Evolutionary conservation across 805 yeast species (phyloP).

Genomic region (Barnettozyma sucrosica): DNA sequence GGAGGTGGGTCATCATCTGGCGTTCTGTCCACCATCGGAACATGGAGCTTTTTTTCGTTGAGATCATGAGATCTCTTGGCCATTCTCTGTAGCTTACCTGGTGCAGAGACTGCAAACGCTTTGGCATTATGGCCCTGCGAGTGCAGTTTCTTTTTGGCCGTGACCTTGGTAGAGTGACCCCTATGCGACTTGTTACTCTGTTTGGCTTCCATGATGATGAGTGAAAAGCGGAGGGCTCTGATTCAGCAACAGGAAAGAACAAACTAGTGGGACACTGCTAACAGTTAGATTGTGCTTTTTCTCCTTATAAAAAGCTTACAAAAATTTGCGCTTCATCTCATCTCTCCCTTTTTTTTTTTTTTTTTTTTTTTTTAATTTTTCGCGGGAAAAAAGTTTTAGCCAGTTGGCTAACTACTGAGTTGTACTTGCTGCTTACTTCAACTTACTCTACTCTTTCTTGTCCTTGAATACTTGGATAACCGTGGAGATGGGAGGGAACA

Average conservation of each 20-base stretch:
- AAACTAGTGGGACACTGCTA: not conserved
- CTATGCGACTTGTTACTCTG: slow-evolving; percentile 84
- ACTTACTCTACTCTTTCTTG: too few species aligned
- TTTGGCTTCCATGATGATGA: slow-evolving; percentile 29
- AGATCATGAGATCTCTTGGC: slow-evolving; percentile 81
- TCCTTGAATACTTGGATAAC: too few species aligned
- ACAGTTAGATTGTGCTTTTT: not conserved
- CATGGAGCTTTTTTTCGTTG: slow-evolving; percentile 80
- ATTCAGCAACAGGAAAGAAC: not conserved
- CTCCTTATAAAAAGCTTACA: too few species aligned
- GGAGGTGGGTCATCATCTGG: slow-evolving; percentile 99
- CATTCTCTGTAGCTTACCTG: slow-evolving; percentile 77
- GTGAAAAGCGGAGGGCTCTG: not conserved
- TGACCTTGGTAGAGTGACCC: slow-evolving; percentile 42
- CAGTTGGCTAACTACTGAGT: too few species aligned
- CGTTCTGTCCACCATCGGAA: slow-evolving; percentile 95
- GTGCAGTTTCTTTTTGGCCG: slow-evolving; percentile 83
- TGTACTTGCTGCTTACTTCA: too few species aligned
- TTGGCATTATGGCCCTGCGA: slow-evolving; percentile 81
- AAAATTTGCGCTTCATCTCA: too few species aligned
- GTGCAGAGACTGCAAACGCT: slow-evolving; percentile 79
- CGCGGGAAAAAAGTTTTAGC: too few species aligned
- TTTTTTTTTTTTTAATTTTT: too few species aligned
- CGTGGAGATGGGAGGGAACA: too few species aligned
- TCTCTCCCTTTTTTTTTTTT: too few species aligned